Evolutionary conservation across 768 basidiomycete genomes (phyloP), one percentile per base, ranked within the genome.

Genomic region (Boletus speciosus): DNA sequence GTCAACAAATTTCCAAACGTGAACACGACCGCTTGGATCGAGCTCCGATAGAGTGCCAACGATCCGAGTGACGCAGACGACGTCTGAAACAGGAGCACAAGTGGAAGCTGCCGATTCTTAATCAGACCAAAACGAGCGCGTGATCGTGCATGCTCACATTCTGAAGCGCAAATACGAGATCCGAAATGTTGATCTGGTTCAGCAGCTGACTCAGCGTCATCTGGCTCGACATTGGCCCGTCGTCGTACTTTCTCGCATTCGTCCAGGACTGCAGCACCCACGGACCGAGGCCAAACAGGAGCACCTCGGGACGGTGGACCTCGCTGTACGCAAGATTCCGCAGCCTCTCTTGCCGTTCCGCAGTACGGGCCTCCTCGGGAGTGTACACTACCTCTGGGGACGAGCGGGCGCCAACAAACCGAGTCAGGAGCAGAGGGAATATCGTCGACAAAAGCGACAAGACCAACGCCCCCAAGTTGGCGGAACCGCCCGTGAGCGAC

Each of bases 251-350:
- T 60, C 85, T 75, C 4, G 90, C 81, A 32, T 71, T 75, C 5
- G 85, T 78, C 92, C 92, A 95, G 7, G 83, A 81, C 51, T 81
- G 77, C 54, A 94, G 72, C 50, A 94, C 85, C 93, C 92, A 95
- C 37, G 89, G 85, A 11, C 84, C 85, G 15, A 95, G 77, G 5
- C 89, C 89, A 67, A 93, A 95, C 4, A 94, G 75, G 34, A 85
- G 76, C 32, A 94, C 79, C 67, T 95, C 92, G 15, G 86, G 84
- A n/a, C 90, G 84, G 67, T 89, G 83, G 0, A 73, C 64, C 37
- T 90, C 90, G 63, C 82, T 87, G 67, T 88, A 83, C 0, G 84
- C 91, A 37, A 93, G 73, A 61, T 79, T 82, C 8, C 88, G 83
- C 78, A 92, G 81, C 40, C 79, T 81, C 63, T 92, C 89, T 63